Evolutionary conservation across 306 rosid genomes (phyloP), one percentile per base, ranked within the genome.

Genomic region (Cicer yamashitae): DNA sequence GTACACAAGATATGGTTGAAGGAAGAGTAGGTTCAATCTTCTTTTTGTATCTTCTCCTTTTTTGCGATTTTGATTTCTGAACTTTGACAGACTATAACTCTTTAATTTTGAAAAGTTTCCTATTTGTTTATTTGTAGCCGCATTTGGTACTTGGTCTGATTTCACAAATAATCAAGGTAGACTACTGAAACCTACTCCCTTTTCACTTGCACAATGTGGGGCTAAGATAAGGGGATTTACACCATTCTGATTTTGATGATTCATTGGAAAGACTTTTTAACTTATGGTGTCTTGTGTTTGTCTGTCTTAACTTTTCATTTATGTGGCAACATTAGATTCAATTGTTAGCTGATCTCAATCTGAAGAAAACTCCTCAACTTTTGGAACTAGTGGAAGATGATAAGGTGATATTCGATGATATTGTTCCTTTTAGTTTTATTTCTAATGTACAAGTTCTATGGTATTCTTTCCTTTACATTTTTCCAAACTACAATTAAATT

Each of bases 331-430:
- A 48, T 84, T 74, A 91, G 99, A 92, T 96, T 90, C 99, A 96
- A 90, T 57, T 96, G 61, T 86, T 96, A 79, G 97, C 99, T 73
- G 93, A 89, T 88, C 96, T 96, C 75, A 88, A 90, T 90, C 91
- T 96, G 87, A 96, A 92, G 93, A 90, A 92, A 80, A 96, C 99
- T 84, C 99, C 99, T 75, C 96, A 96, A 76, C 99, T 96, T 68
- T 87, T 96, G 84, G 99, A 92, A 87, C 73, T 96, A 83, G 93
- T 96, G 82, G 98, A 90, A 84, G 99, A 96, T 73, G 92, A 93
- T 89, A 74, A 87, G 93, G 99, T 96, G 46, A 77, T 64, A 71
- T 60, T 61, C 15, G 77, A 82, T 76, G 64, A 70, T 44, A 48
- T 61, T 25, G 10, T 77, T 74, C 59, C 67, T 38, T 43, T 61